Conservation (phyloP, 78 protist genomes). For the Creolimax fragrantissima region DNA sequence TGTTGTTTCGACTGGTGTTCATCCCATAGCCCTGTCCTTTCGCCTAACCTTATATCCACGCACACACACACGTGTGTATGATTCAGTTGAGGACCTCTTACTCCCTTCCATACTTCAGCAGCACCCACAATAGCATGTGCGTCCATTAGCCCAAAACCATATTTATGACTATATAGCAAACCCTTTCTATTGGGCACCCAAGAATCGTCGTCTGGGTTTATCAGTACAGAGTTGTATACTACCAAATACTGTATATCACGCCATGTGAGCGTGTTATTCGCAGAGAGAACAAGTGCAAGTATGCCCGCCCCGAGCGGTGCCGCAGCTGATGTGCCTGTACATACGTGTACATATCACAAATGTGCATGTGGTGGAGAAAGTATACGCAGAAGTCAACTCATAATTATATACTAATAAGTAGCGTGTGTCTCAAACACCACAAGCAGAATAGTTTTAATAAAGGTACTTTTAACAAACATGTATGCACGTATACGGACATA, state of each 20-base stretch:
- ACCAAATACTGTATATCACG: neutral
- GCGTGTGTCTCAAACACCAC: too few relatives aligned
- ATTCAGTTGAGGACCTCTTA: too few relatives aligned
- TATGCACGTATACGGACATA: neutral
- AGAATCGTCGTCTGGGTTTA: neutral
- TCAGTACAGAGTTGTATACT: neutral
- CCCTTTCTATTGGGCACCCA: constrained; percentile 1
- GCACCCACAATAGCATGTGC: neutral
- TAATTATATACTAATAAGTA: too few relatives aligned
- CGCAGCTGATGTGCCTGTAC: constrained; percentile 24
- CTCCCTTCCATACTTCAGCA: neutral
- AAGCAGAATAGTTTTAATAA: too few relatives aligned
- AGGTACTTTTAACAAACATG: neutral
- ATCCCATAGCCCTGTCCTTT: too few relatives aligned
- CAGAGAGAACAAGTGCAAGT: constrained; percentile 14
- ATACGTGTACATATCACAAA: neutral
- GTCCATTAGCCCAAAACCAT: constrained; percentile 25
- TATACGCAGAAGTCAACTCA: too few relatives aligned
- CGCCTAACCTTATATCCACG: too few relatives aligned
- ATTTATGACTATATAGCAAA: neutral
- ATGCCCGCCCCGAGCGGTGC: constrained; percentile 35
- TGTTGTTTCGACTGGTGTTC: too few relatives aligned
- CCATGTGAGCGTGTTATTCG: constrained; percentile 8
- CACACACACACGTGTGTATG: too few relatives aligned
- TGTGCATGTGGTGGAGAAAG: neutral